Percentiles rank a stretch among this genome's conserved stretches.
phyloP scores from a whole-genome alignment of 352 stramenopile species.

The Aphanomyces astaci region DNA sequence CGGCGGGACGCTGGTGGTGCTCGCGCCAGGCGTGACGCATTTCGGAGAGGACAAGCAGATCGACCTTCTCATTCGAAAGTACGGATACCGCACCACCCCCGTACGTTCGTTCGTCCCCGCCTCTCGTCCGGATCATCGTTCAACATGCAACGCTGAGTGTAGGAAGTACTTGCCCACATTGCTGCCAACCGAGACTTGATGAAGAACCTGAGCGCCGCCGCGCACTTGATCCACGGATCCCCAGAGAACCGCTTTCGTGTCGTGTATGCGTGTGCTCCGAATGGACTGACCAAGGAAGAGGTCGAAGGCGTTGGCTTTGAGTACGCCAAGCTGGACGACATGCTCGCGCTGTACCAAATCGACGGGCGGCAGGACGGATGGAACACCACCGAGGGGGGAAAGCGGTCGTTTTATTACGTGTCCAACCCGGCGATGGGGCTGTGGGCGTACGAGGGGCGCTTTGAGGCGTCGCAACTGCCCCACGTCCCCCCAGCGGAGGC shows the following conservation, averaged over 20 bases:
- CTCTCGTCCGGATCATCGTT: no score
- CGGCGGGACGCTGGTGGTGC: conserved; percentile 89
- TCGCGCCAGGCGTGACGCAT: conserved; percentile 88
- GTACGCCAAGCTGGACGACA: conserved; percentile 81
- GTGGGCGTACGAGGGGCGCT: conserved; percentile 87
- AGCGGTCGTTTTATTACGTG: conserved; percentile 94
- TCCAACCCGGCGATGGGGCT: conserved; percentile 94
- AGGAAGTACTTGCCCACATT: conserved; percentile 89
- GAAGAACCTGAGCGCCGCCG: conserved; percentile 91
- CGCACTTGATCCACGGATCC: conserved; percentile 96
- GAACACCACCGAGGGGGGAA: conserved; percentile 64
- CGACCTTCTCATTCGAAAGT: conserved; percentile 94
- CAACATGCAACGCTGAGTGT: no score
- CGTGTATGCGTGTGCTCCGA: conserved; percentile 87
- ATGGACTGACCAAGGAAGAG: conserved; percentile 87
- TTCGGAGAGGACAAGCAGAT: conserved; percentile 95
- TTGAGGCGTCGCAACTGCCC: conserved; percentile 37
- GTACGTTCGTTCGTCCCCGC: conserved; percentile 32
- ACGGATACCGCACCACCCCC: conserved; percentile 94
- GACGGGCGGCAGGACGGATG: conserved; percentile 87
- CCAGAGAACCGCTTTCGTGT: conserved; percentile 96
- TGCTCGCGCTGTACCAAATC: conserved; percentile 79
- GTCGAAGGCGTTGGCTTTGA: conserved; percentile 90
- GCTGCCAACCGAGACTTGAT: conserved; percentile 89
- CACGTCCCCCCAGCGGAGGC: conserved; percentile 1